phyloP scores from a whole-genome alignment of 768 basidiomycete species.

The Mycena galopus region DNA sequence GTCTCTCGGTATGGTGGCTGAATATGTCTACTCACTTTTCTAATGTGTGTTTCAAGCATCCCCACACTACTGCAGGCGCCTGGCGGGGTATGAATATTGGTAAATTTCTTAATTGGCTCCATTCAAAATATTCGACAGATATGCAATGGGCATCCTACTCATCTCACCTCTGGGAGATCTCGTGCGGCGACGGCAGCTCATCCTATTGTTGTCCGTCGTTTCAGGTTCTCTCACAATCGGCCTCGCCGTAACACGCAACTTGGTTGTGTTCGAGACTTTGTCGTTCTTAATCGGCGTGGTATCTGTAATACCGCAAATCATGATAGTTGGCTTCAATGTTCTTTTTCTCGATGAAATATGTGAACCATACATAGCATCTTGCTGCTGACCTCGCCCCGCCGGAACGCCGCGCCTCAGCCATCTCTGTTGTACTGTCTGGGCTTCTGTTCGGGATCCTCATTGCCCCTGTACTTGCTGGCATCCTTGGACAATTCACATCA shows the following conservation, averaged over 20 bases:
- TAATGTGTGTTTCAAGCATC: constrained; percentile 33
- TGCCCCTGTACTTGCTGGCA: constrained; percentile 80
- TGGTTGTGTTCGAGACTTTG: constrained; percentile 73
- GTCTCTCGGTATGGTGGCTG: constrained; percentile 37
- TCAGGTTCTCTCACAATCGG: constrained; percentile 77
- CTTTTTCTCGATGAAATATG: not conserved
- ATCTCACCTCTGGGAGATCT: constrained; percentile 89
- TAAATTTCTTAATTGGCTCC: not conserved
- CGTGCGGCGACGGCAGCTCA: constrained; percentile 78
- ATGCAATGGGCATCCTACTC: constrained; percentile 78
- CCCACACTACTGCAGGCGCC: constrained; percentile 72
- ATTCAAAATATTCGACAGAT: constrained; percentile 54
- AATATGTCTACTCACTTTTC: not conserved
- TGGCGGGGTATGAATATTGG: constrained; percentile 61
- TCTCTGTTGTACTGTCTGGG: constrained; percentile 79
- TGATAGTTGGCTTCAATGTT: not conserved
- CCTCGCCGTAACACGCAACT: constrained; percentile 69
- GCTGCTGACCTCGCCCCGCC: constrained; percentile 88
- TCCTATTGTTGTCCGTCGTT: constrained; percentile 67
- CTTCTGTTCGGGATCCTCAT: constrained; percentile 80
- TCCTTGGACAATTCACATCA: constrained; percentile 77
- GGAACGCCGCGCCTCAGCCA: constrained; percentile 76
- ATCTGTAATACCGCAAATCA: constrained; percentile 75
- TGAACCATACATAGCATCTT: too few relatives aligned
- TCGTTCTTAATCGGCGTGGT: constrained; percentile 78